phyloP scores from a whole-genome alignment of 352 stramenopile genomes.

The Blastocystis sp. region DNA sequence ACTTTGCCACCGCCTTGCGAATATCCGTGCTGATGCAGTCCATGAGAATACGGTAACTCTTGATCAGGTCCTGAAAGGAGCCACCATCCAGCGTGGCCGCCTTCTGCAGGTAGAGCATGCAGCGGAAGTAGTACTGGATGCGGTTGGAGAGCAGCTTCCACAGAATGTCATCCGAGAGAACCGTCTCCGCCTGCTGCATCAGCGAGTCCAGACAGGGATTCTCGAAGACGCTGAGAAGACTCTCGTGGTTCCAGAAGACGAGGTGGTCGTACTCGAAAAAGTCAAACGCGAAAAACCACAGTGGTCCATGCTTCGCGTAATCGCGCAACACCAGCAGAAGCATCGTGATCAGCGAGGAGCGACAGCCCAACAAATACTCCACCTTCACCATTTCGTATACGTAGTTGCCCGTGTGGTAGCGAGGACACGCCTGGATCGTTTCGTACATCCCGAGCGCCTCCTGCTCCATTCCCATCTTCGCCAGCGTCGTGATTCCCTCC shows the following conservation, averaged over 20 bases:
- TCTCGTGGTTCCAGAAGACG: neutral
- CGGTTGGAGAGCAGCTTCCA: constrained; percentile 9
- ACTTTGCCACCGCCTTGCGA: neutral
- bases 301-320: constrained; percentile 1
- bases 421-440: constrained; percentile 48
- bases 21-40: neutral
- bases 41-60: neutral
- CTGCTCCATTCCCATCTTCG: constrained; percentile 66
- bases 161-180: neutral
- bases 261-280: neutral
- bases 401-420: constrained; percentile 67
- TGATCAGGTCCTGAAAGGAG: neutral
- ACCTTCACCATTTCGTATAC: constrained; percentile 71
- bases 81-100: neutral
- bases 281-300: constrained; percentile 36
- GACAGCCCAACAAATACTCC: constrained; percentile 64
- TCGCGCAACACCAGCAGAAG: constrained; percentile 68
- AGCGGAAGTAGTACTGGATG: constrained; percentile 13
- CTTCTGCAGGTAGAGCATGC: neutral
- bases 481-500: constrained; percentile 72
- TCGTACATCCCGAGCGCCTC: constrained; percentile 63
- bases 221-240: neutral
- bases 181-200: neutral
- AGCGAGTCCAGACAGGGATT: neutral
- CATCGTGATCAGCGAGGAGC: constrained; percentile 66